These are phyloP conservation scores for Metschnikowia matae DNA, from an alignment of 805 yeast genomes.

Conservation along the genomic window DNA sequence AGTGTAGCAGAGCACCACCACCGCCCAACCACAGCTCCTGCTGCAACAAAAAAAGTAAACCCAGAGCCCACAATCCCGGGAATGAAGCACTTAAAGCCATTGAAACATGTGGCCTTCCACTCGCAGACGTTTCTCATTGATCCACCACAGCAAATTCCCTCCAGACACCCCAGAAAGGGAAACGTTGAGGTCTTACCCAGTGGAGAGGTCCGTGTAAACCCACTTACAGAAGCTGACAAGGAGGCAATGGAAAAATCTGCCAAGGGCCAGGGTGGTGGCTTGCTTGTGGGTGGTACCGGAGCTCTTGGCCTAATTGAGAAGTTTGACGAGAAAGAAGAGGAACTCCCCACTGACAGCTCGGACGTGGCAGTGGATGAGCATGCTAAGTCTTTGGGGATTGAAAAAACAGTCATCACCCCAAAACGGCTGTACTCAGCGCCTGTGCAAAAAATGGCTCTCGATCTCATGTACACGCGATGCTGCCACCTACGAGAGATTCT, in stretches of 20 bases:
- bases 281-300: slow-evolving; percentile 78
- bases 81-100: slow-evolving; percentile 27
- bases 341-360: neutral
- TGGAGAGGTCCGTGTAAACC: slow-evolving; percentile 52
- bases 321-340: slow-evolving; percentile 8
- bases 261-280: slow-evolving; percentile 52
- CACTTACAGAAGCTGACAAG: slow-evolving; percentile 52
- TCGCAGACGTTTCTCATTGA: slow-evolving; percentile 40
- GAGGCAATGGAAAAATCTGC: slow-evolving; percentile 37
- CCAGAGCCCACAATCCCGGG: neutral
- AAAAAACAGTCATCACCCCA: slow-evolving; percentile 11
- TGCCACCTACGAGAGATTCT: slow-evolving; percentile 88
- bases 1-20: neutral
- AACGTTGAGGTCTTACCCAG: slow-evolving; percentile 56
- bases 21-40: slow-evolving; percentile 2
- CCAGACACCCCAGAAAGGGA: slow-evolving; percentile 76
- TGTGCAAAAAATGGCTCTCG: slow-evolving; percentile 50
- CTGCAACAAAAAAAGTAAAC: neutral
- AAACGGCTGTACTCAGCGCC: slow-evolving; percentile 27
- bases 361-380: slow-evolving; percentile 11
- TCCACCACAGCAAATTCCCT: slow-evolving; percentile 88
- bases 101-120: slow-evolving; percentile 42
- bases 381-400: slow-evolving; percentile 14
- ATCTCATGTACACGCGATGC: slow-evolving; percentile 82
- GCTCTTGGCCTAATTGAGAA: slow-evolving; percentile 45